These are phyloP conservation scores for Populus hybrid DNA, from an alignment of 441 rosid species.

Conservation along the genomic window DNA sequence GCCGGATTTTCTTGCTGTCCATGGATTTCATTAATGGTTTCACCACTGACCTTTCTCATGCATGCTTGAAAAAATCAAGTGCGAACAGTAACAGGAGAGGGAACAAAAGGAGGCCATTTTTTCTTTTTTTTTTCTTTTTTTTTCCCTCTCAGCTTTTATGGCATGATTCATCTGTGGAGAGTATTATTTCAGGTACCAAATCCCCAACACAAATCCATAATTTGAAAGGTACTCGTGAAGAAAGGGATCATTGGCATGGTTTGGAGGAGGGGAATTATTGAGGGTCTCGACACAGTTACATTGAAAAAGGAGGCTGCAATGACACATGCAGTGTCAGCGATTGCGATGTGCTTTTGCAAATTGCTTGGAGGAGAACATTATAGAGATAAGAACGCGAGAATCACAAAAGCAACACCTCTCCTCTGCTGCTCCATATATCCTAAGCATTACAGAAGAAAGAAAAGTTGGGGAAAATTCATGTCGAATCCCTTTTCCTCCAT, in stretches of 20 bases:
- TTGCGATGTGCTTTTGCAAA: neutral
- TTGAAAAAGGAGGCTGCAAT: neutral
- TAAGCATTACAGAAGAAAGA: too few species aligned
- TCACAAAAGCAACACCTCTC: neutral
- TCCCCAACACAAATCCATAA: neutral
- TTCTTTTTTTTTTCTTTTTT: neutral
- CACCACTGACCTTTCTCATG: neutral
- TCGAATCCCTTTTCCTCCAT: too few species aligned
- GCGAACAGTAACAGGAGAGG: neutral
- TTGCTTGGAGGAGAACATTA: neutral
- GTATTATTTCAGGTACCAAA: constrained; percentile 6
- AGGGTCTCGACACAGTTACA: neutral
- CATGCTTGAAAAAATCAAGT: neutral
- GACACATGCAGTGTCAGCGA: constrained; percentile 11
- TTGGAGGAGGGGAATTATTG: constrained; percentile 1
- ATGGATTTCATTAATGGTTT: too few species aligned
- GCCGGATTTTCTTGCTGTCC: neutral
- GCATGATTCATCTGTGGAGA: neutral
- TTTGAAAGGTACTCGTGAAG: constrained; percentile 1
- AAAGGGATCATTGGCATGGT: constrained; percentile 2
- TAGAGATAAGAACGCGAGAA: neutral
- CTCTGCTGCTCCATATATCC: neutral
- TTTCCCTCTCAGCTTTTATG: neutral
- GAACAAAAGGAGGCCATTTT: neutral
- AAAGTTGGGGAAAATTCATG: too few species aligned